Conservation (phyloP, 1,284 basidiomycete species). For the Exobasidium rhododendri region DNA sequence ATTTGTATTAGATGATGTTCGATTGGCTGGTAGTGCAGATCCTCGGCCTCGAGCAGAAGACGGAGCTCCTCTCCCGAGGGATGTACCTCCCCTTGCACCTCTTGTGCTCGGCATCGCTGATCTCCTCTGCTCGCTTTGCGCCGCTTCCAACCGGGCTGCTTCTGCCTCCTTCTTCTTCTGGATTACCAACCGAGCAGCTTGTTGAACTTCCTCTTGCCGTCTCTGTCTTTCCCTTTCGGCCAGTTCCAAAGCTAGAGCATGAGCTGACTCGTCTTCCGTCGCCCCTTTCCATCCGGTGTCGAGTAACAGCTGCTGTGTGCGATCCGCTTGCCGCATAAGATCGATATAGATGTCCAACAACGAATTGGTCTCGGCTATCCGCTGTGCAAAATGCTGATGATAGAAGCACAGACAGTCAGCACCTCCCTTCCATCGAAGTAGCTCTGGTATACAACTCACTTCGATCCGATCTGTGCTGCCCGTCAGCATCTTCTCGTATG, state of each 20-base stretch:
- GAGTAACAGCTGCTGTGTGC: slow-evolving; percentile 38
- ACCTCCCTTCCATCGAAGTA: not conserved
- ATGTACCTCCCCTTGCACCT: not conserved
- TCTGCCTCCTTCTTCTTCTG: slow-evolving; percentile 18
- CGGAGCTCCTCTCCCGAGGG: not conserved
- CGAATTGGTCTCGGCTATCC: slow-evolving; percentile 39
- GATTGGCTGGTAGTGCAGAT: not conserved
- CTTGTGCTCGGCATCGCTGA: not conserved
- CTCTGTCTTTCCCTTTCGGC: slow-evolving; percentile 32
- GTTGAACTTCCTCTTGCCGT: slow-evolving; percentile 25
- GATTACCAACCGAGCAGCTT: slow-evolving; percentile 21
- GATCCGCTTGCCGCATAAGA: slow-evolving; percentile 40
- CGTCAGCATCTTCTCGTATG: slow-evolving; percentile 40
- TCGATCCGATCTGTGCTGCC: slow-evolving; percentile 42
- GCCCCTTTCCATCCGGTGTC: slow-evolving; percentile 47
- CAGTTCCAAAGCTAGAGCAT: slow-evolving; percentile 25
- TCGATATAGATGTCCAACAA: slow-evolving; percentile 46
- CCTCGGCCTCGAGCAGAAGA: not conserved
- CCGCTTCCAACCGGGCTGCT: slow-evolving; percentile 1
- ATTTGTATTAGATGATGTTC: not conserved
- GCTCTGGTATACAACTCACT: slow-evolving; percentile 26
- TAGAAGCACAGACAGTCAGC: not conserved
- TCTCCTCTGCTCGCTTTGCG: not conserved
- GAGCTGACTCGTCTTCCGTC: slow-evolving; percentile 33
- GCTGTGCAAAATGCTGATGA: slow-evolving; percentile 31